Percentiles rank a stretch among this genome's conserved stretches.
Evolutionary conservation across 495 filamentous ascomycete genomes (phyloP).

Genomic region (Neurospora sp.): DNA sequence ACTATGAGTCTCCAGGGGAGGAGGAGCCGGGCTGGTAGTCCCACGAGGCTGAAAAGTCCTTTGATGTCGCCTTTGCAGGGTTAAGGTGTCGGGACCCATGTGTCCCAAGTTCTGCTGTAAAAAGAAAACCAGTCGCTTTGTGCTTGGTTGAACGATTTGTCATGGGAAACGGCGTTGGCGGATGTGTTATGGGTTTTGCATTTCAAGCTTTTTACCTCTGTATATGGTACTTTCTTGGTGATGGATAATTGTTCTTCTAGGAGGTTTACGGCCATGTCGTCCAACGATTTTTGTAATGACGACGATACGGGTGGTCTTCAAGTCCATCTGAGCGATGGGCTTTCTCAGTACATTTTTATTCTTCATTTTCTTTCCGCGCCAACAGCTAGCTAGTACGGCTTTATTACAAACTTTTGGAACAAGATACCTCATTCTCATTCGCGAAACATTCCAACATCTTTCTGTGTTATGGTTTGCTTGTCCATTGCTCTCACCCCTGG

Average conservation of each 20-base stretch:
- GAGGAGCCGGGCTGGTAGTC: constrained; percentile 54
- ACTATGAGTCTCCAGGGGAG: constrained; percentile 40
- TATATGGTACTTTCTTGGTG: not conserved
- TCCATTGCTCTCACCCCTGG: not conserved
- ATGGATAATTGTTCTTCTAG: not conserved
- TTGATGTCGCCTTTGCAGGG: constrained; percentile 39
- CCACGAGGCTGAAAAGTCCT: constrained; percentile 56
- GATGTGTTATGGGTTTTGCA: not conserved
- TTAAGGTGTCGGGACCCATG: constrained; percentile 12
- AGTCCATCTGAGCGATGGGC: not conserved
- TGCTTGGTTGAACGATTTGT: not conserved
- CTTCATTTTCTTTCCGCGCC: not conserved
- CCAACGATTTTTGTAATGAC: not conserved
- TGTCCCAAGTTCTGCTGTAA: not conserved
- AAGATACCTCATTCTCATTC: not conserved
- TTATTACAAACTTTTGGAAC: not conserved
- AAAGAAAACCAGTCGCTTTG: not conserved
- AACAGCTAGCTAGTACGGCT: not conserved
- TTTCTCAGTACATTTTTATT: not conserved
- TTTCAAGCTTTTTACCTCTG: not conserved
- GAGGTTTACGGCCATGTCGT: not conserved
- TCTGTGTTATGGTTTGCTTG: not conserved
- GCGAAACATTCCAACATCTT: not conserved
- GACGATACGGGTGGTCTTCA: not conserved
- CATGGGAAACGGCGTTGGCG: not conserved